Base-by-base conservation (phyloP, 2,329 filamentous ascomycete species). In the Cucurbitaria berberidis region DNA sequence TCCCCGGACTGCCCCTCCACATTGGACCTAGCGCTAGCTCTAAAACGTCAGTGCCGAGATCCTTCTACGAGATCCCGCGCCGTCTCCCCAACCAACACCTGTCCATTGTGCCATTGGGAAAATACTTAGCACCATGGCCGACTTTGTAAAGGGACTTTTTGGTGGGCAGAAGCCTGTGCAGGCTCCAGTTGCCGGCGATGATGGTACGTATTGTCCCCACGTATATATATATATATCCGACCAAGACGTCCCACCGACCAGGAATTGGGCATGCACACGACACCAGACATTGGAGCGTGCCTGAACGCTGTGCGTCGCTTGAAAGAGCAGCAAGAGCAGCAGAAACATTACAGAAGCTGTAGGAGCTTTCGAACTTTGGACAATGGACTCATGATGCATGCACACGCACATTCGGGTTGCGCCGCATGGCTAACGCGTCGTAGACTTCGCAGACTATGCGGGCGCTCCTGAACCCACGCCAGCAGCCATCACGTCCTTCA, bases 371-470 rank as follows among this genome's bases (percentile, higher is more conserved):
- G 30, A 34, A 13, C 30, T 16, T 34, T 15, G 13, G 16, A 4
- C 13, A n/a, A 34, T 34, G 30, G 13, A 34, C 15, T 34, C 29
- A 30, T 30, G 11, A 30, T 30, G 29, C n/a, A 30, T 30, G 29
- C 9, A 11, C 29, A 16, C 15, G 8, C 4, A 16, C 30, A 34
- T n/a, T 34, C 16, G 30, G 30, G 10, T 39, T 22, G 36, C 36
- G 19, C 10, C 35, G 36, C 36, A 39, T 22, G 26, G 26, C 51
- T 45, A 42, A 46, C 43, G 35, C 16, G 16, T 10, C 36, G 32
- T 73, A 96, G 93, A 96, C 80, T 97, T 97, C 76, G 92, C 91
- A 78, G 93, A 97, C 81, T 98, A 96, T 72, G 91, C 91, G 55
- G 88, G 86, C 61, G 89, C 87, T 65, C 86, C 91, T 61, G 86